These are phyloP conservation scores for Hypoxylon sp. DNA, from an alignment of 2,329 filamentous ascomycete species.

Conservation along the genomic window DNA sequence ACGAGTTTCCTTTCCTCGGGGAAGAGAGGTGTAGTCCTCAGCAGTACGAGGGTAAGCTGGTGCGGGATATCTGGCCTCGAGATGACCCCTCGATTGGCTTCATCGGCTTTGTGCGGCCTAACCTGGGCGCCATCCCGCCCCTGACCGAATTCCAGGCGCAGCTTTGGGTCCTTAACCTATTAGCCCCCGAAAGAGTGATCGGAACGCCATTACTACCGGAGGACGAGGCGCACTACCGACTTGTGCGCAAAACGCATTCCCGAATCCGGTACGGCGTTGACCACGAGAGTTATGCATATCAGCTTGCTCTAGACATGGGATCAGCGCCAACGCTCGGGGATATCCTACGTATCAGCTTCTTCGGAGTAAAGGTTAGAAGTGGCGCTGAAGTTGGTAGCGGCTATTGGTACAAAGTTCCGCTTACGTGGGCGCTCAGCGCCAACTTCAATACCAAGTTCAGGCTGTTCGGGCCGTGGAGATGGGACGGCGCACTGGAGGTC, in stretches of 20 bases:
- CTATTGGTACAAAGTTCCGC: conserved; percentile 56
- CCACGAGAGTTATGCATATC: conserved; percentile 66
- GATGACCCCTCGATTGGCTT: conserved; percentile 60
- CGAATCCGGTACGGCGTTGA: conserved; percentile 59
- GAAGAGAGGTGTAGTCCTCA: conserved; percentile 57
- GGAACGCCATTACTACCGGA: conserved; percentile 26
- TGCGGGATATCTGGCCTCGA: conserved; percentile 67
- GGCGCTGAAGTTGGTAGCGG: not conserved
- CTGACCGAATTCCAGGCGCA: conserved; percentile 65
- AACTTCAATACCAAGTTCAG: conserved; percentile 67
- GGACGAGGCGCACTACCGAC: conserved; percentile 60
- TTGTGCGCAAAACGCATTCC: conserved; percentile 57
- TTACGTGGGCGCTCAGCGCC: conserved; percentile 64
- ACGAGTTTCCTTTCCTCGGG: conserved; percentile 59
- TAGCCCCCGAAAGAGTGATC: conserved; percentile 46
- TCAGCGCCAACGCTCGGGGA: conserved; percentile 61
- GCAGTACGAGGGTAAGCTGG: conserved; percentile 53
- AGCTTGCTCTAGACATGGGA: conserved; percentile 64
- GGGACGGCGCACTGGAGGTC: conserved; percentile 56
- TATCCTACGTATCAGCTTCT: conserved; percentile 54
- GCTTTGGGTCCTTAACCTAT: conserved; percentile 62
- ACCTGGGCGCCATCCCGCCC: conserved; percentile 63
- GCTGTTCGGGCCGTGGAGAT: conserved; percentile 62
- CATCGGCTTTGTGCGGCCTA: conserved; percentile 65
- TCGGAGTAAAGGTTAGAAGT: not conserved